Evolutionary conservation across 2,329 filamentous ascomycete genomes (phyloP).

Genomic region (Colletotrichum liaoningense): DNA sequence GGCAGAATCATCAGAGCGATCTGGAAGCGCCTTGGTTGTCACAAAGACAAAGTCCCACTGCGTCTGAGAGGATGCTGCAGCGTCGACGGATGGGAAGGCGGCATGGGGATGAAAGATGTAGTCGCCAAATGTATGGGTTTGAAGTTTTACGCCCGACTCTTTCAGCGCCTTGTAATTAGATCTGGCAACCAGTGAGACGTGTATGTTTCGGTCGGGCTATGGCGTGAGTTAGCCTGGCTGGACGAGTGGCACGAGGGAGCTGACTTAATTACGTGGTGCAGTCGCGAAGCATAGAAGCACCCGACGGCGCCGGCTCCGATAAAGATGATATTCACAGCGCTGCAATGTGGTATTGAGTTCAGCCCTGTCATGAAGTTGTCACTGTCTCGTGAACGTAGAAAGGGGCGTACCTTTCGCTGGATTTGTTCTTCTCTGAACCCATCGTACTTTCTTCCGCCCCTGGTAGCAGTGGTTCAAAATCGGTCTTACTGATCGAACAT

Average conservation of each 20-base stretch:
- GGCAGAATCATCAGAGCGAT: slow-evolving; percentile 69
- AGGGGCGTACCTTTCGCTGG: slow-evolving; percentile 8
- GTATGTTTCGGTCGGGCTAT: slow-evolving; percentile 61
- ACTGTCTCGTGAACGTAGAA: background rate
- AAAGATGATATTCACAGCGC: slow-evolving; percentile 70
- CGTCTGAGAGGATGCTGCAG: slow-evolving; percentile 52
- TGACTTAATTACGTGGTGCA: slow-evolving; percentile 63
- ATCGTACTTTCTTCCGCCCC: background rate
- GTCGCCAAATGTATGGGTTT: slow-evolving; percentile 74
- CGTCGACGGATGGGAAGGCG: slow-evolving; percentile 70
- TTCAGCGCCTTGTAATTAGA: slow-evolving; percentile 78
- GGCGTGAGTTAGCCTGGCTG: slow-evolving; percentile 31
- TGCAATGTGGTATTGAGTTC: slow-evolving; percentile 35
- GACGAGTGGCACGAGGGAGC: background rate
- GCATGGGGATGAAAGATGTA: slow-evolving; percentile 72
- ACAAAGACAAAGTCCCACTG: slow-evolving; percentile 73
- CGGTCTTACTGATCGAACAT: background rate
- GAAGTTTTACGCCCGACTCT: slow-evolving; percentile 70
- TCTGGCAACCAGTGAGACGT: slow-evolving; percentile 77
- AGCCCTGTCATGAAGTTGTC: background rate
- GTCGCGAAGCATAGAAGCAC: slow-evolving; percentile 77
- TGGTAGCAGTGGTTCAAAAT: background rate
- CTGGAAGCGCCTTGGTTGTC: slow-evolving; percentile 77
- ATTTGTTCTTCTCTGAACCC: background rate
- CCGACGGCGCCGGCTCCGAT: slow-evolving; percentile 79